These are phyloP conservation scores for Aquilaria malaccensis DNA, from an alignment of 345 rosid species.

Conservation along the genomic window DNA sequence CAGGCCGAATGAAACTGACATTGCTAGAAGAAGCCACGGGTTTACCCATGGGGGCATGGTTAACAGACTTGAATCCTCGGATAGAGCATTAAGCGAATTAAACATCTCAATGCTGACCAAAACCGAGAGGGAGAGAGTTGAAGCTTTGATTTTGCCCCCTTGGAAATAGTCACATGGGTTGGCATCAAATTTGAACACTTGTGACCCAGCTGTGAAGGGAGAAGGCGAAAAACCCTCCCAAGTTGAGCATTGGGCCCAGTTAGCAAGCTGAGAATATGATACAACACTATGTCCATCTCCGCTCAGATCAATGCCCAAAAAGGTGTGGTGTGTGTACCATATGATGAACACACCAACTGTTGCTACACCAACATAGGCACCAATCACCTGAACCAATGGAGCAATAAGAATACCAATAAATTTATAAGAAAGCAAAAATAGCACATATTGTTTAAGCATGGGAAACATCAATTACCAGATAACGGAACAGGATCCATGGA, in stretches of 20 bases:
- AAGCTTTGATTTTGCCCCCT: slow-evolving; percentile 79
- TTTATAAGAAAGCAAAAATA: not conserved
- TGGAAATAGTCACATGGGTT: slow-evolving; percentile 88
- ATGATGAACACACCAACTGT: slow-evolving; percentile 91
- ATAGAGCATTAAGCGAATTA: slow-evolving; percentile 90
- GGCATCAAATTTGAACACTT: slow-evolving; percentile 35
- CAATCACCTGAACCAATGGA: slow-evolving; percentile 57
- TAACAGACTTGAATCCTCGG: slow-evolving; percentile 80
- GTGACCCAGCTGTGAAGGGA: slow-evolving; percentile 75
- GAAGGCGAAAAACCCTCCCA: slow-evolving; percentile 67
- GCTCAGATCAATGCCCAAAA: slow-evolving; percentile 82
- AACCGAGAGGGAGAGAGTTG: slow-evolving; percentile 83
- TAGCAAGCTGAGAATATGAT: slow-evolving; percentile 69
- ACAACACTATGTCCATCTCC: slow-evolving; percentile 90
- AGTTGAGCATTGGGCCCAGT: slow-evolving; percentile 74
- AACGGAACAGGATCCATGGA: slow-evolving; percentile 98
- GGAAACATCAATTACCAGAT: slow-evolving; percentile 43
- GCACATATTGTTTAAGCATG: not conserved
- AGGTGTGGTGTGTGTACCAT: slow-evolving; percentile 74
- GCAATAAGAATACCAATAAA: slow-evolving; percentile 1
- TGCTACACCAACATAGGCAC: slow-evolving; percentile 85
- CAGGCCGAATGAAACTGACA: slow-evolving; percentile 70
- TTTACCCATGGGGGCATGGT: slow-evolving; percentile 98
- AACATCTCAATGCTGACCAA: slow-evolving; percentile 97
- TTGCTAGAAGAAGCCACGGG: slow-evolving; percentile 77